Evolutionary conservation across 441 rosid genomes (phyloP).

Genomic region (Syzygium malaccense): DNA sequence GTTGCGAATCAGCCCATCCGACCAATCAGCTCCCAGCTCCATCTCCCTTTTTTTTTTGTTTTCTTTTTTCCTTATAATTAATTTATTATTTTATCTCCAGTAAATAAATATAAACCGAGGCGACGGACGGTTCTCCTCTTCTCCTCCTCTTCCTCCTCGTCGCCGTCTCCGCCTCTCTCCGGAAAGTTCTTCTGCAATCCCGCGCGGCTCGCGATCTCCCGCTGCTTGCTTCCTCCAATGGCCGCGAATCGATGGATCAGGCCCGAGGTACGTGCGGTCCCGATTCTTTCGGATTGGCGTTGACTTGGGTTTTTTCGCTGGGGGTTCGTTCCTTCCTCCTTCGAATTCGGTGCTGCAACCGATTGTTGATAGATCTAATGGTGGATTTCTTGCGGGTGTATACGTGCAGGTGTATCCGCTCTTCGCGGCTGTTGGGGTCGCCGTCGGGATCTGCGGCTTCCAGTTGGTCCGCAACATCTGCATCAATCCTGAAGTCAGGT

Average conservation of each 20-base stretch:
- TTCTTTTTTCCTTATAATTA: too few relatives aligned
- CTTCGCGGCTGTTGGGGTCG: conserved; percentile 83
- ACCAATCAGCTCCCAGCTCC: background rate
- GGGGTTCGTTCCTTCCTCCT: background rate
- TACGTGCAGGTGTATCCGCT: conserved; percentile 70
- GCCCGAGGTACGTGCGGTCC: conserved; percentile 52
- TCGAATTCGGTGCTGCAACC: background rate
- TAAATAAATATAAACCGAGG: background rate
- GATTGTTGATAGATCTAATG: background rate
- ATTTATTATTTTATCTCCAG: background rate
- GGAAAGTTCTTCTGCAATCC: background rate
- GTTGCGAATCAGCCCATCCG: background rate
- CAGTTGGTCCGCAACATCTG: conserved; percentile 75
- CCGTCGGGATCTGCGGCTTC: conserved; percentile 79
- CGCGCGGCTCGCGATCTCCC: background rate
- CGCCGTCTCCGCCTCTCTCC: background rate
- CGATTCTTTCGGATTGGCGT: background rate
- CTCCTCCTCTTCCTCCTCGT: too few relatives aligned
- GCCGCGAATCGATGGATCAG: conserved; percentile 68
- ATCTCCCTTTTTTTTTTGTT: background rate
- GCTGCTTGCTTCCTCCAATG: conserved; percentile 24
- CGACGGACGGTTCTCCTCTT: too few relatives aligned
- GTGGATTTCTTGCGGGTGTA: background rate
- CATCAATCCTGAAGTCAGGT: conserved; percentile 99
- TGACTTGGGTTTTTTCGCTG: background rate